These are phyloP conservation scores for Fabrea salina DNA, from an alignment of 169 alveolate genomes.

Conservation along the genomic window DNA sequence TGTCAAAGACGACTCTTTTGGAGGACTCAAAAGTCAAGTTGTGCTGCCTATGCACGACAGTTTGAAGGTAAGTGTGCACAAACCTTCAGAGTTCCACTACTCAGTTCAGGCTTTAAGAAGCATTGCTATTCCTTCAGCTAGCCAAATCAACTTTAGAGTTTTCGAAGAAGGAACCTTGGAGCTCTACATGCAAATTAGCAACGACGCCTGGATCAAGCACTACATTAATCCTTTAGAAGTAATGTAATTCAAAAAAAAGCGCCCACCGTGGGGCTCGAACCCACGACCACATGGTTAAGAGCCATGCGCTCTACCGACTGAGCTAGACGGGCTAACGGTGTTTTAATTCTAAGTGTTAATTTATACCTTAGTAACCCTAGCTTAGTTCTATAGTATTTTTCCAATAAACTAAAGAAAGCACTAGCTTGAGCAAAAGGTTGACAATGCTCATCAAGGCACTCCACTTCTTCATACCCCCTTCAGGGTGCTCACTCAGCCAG, in stretches of 20 bases:
- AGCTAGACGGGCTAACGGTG: slow-evolving; percentile 98
- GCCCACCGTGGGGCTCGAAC: slow-evolving; percentile 99
- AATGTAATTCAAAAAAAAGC: no score
- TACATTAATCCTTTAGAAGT: neutral
- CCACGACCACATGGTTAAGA: slow-evolving; percentile 99
- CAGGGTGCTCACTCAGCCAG: no score
- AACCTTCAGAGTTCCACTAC: neutral
- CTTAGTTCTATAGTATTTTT: no score
- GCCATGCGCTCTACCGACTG: slow-evolving; percentile 99
- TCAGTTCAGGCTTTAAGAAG: neutral
- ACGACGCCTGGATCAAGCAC: neutral
- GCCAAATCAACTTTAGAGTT: neutral
- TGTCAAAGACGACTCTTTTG: neutral
- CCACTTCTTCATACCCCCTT: no score
- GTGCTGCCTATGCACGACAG: neutral
- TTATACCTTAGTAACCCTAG: no score
- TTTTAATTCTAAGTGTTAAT: no score
- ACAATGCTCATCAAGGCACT: no score
- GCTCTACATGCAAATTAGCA: neutral
- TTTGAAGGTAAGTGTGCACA: neutral
- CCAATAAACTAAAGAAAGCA: no score
- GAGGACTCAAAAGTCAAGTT: neutral
- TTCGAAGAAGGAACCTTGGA: neutral
- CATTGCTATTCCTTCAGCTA: neutral
- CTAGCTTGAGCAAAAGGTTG: no score